These are phyloP conservation scores for Plasmodium falciparum DNA, from an alignment of 169 alveolate genomes.

Conservation along the genomic window DNA sequence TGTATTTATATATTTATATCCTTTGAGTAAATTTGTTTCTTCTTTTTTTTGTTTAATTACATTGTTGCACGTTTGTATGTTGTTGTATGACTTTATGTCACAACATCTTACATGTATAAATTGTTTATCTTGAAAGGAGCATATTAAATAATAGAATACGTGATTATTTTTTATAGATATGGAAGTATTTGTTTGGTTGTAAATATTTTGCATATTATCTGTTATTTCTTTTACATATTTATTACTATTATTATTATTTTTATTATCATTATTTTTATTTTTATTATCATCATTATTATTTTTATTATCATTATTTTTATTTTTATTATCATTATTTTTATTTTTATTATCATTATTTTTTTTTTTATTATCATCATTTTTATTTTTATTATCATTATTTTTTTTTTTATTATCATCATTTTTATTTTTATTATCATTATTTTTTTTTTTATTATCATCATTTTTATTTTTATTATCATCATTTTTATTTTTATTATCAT, in stretches of 20 bases:
- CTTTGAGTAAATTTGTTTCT: constrained; percentile 7
- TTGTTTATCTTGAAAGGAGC: constrained; percentile 5
- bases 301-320: too few species aligned
- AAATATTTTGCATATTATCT: not conserved
- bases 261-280: not conserved
- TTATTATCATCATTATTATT: not conserved
- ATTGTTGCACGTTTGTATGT: constrained; percentile 12
- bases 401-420: not conserved
- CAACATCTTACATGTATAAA: constrained; percentile 36
- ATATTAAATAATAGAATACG: constrained; percentile 14
- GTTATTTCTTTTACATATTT: not conserved
- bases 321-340: too few species aligned
- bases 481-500: too few species aligned
- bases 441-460: not conserved
- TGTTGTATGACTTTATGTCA: constrained; percentile 36
- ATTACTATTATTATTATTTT: not conserved
- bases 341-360: too few species aligned
- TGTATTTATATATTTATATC: constrained; percentile 36
- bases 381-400: not conserved
- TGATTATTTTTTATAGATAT: too few species aligned
- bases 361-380: too few species aligned
- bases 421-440: not conserved
- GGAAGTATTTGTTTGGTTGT: not conserved
- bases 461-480: too few species aligned
- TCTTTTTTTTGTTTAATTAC: constrained; percentile 5